Evolutionary conservation across 129 eudicot species (phyloP).

Genomic region (Sambucus nigra): DNA sequence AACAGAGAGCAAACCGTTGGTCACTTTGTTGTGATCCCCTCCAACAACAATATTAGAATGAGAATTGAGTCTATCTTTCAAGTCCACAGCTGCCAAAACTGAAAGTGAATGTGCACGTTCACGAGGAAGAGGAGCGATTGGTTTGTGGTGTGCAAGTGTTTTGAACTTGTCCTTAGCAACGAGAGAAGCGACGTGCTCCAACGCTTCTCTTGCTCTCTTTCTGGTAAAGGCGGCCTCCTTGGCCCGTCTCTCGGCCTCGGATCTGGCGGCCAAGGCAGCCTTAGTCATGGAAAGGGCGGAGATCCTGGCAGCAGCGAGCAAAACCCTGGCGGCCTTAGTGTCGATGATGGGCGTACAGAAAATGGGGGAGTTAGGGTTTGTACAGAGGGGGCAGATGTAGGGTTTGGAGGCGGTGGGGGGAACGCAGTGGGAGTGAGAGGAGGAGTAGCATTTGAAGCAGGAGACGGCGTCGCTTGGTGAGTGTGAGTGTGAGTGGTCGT

Average conservation of each 20-base stretch:
- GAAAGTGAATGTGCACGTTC: too few species aligned
- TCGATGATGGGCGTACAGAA: constrained; percentile 38
- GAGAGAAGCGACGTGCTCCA: constrained; percentile 42
- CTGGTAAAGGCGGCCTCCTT: constrained; percentile 54
- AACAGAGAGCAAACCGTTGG: constrained; percentile 7
- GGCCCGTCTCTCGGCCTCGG: constrained; percentile 51
- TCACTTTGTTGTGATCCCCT: constrained; percentile 17
- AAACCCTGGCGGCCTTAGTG: constrained; percentile 31
- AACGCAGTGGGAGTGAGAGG: constrained; percentile 53
- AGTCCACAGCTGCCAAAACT: constrained; percentile 35
- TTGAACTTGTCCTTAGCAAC: constrained; percentile 38
- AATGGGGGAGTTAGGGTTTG: constrained; percentile 41
- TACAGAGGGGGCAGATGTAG: constrained; percentile 47
- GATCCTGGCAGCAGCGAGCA: constrained; percentile 57
- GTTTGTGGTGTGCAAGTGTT: constrained; percentile 7
- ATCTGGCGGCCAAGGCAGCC: constrained; percentile 40
- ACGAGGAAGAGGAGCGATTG: constrained; percentile 15
- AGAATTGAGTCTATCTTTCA: constrained; percentile 14
- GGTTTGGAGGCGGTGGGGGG: constrained; percentile 20
- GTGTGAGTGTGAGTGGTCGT: constrained; percentile 15
- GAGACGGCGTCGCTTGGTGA: constrained; percentile 36
- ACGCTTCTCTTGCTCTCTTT: constrained; percentile 59
- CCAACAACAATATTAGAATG: constrained; percentile 13
- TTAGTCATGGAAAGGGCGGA: constrained; percentile 40
- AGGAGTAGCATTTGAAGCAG: constrained; percentile 62